Evolutionary conservation across 2,329 filamentous ascomycete species (phyloP).

Genomic region (Chaetomium globosum): DNA sequence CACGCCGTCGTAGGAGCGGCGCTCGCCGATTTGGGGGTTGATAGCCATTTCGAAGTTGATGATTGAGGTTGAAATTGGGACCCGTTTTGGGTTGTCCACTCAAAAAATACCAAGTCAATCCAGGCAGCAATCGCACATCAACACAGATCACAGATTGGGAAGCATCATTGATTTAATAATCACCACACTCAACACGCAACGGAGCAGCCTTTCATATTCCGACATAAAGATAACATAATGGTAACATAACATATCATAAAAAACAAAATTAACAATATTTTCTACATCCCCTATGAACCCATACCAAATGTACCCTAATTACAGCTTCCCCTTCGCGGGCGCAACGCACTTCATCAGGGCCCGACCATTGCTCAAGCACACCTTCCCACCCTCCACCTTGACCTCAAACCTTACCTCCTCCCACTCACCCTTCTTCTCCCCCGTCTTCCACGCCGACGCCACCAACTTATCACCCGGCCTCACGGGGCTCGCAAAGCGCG

Average conservation of each 20-base stretch:
- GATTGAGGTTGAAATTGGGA: background rate
- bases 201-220: background rate
- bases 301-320: slow-evolving; percentile 34
- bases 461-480: slow-evolving; percentile 80
- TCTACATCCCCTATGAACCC: background rate
- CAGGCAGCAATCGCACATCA: slow-evolving; percentile 11
- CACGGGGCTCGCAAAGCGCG: slow-evolving; percentile 82
- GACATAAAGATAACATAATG: slow-evolving; percentile 16
- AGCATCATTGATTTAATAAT: background rate
- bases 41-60: slow-evolving; percentile 21
- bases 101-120: background rate
- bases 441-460: slow-evolving; percentile 79
- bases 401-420: slow-evolving; percentile 85
- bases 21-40: slow-evolving; percentile 63
- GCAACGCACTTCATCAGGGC: slow-evolving; percentile 71
- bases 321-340: slow-evolving; percentile 64
- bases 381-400: slow-evolving; percentile 76
- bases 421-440: slow-evolving; percentile 66
- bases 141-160: background rate
- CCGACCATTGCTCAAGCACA: slow-evolving; percentile 83
- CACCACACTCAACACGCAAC: background rate
- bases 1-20: slow-evolving; percentile 75
- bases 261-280: background rate
- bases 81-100: slow-evolving; percentile 4
- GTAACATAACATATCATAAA: slow-evolving; percentile 9